These are phyloP conservation scores for Hypericum perforatum DNA, from an alignment of 345 rosid species.

Conservation along the genomic window DNA sequence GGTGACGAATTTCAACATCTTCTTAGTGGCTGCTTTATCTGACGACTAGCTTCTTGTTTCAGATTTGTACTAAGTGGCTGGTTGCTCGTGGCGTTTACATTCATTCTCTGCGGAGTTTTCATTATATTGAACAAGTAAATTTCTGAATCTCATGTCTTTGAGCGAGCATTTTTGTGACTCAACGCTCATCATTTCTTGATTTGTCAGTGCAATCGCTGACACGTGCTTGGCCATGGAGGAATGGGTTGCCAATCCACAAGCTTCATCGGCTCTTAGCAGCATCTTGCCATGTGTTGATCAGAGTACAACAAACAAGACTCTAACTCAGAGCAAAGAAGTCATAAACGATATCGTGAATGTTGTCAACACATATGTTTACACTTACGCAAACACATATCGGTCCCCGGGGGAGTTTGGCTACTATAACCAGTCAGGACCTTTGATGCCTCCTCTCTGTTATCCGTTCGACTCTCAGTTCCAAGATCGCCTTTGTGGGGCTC, in stretches of 20 bases:
- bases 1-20: not conserved
- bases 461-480: constrained; percentile 56
- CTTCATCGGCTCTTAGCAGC: constrained; percentile 80
- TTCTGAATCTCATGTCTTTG: constrained; percentile 1
- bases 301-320: constrained; percentile 74
- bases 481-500: constrained; percentile 49
- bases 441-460: constrained; percentile 80
- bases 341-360: constrained; percentile 67
- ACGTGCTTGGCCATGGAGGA: constrained; percentile 89
- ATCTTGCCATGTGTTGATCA: constrained; percentile 95
- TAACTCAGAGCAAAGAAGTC: constrained; percentile 85
- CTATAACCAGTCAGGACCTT: constrained; percentile 82
- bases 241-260: constrained; percentile 87
- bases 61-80: constrained; percentile 86
- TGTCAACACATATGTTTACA: constrained; percentile 69
- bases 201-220: constrained; percentile 69
- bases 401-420: constrained; percentile 36
- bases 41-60: constrained; percentile 13
- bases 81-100: constrained; percentile 77
- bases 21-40: constrained; percentile 2
- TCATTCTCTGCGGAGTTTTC: constrained; percentile 77
- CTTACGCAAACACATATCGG: constrained; percentile 71
- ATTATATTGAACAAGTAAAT: constrained; percentile 74
- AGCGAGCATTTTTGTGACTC: not conserved
- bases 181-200: constrained; percentile 1